phyloP scores from a whole-genome alignment of 1,139 yeast genomes.

The Groenewaldozyma sp. region DNA sequence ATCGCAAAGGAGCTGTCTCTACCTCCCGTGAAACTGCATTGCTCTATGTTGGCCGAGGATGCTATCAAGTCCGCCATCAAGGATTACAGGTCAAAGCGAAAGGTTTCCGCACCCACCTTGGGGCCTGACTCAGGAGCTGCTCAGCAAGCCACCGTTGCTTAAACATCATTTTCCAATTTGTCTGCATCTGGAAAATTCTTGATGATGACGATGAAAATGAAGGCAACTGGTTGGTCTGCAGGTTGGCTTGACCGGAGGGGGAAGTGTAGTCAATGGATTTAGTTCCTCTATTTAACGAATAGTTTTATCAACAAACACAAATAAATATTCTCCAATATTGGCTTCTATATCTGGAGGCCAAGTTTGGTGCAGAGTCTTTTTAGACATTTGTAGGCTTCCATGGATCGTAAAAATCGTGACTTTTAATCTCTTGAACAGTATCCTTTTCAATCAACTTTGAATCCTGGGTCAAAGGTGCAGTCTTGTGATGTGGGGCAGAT shows the following conservation, averaged over 20 bases:
- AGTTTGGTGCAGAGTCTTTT: too few relatives aligned
- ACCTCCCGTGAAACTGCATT: conserved; percentile 95
- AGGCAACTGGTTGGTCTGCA: too few relatives aligned
- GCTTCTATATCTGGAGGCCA: too few relatives aligned
- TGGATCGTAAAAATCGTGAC: conserved; percentile 11
- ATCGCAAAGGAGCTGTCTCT: conserved; percentile 88
- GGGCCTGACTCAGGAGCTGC: conserved; percentile 27
- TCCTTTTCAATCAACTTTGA: conserved; percentile 6
- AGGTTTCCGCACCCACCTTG: conserved; percentile 26
- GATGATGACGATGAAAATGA: too few relatives aligned
- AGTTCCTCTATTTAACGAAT: too few relatives aligned
- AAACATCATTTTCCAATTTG: too few relatives aligned
- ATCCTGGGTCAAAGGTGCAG: background rate
- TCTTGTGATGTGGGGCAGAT: background rate
- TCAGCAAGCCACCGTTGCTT: conserved; percentile 8
- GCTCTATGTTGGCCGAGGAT: conserved; percentile 98
- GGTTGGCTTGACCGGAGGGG: too few relatives aligned
- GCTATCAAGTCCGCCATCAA: conserved; percentile 96
- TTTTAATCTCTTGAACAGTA: conserved; percentile 6
- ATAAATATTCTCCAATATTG: too few relatives aligned
- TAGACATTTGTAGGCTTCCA: conserved; percentile 8
- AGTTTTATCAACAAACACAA: too few relatives aligned
- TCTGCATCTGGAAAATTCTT: too few relatives aligned
- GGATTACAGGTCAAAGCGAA: conserved; percentile 74
- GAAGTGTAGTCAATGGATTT: too few relatives aligned